Evolutionary conservation across 176 grass and related monocot genomes (phyloP).

Genomic region (barley (Hordeum vulgare)): MorexV3_pseudomolecules_assembly NC_058524.1:242751308-242751807

Average conservation of each 20-base stretch:
- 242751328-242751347: conserved; percentile 98
- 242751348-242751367: conserved; percentile 91
- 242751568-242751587: conserved; percentile 87
- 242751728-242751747: conserved; percentile 97
- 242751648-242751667: conserved; percentile 90
- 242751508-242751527: conserved; percentile 97
- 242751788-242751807: conserved; percentile 94
- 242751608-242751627: conserved; percentile 92
- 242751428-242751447: conserved; percentile 95
- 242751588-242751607: conserved; percentile 92
- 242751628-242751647: conserved; percentile 70
- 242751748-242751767: conserved; percentile 94
- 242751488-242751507: conserved; percentile 92
- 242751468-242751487: conserved; percentile 96
- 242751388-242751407: conserved; percentile 94
- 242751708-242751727: conserved; percentile 99
- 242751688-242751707: conserved; percentile 96
- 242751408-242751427: conserved; percentile 99
- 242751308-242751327: conserved; percentile 90
- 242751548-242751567: conserved; percentile 86
- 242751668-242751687: conserved; percentile 93
- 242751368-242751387: conserved; percentile 97
- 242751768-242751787: conserved; percentile 99
- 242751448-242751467: conserved; percentile 84
- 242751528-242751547: conserved; percentile 97